Percentiles rank a stretch among this genome's conserved stretches.
Conservation (phyloP, 176 grass and related monocot species). For the Areca catechu region DNA sequence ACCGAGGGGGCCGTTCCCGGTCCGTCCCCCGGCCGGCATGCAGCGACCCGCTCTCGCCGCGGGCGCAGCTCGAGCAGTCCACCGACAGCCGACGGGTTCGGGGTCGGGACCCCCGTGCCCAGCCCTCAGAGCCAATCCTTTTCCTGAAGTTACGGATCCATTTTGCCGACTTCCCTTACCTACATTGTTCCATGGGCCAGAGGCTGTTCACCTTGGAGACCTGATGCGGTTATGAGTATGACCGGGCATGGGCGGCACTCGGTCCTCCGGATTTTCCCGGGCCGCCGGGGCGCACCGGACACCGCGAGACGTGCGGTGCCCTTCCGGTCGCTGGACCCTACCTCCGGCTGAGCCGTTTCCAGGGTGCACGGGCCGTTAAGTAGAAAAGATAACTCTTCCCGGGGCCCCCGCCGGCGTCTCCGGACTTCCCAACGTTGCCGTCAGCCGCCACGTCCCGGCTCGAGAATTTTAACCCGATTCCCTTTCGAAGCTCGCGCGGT, state of each 20-base stretch:
- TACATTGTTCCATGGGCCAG: slow-evolving; percentile 55
- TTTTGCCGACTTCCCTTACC: slow-evolving; percentile 74
- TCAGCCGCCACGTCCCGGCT: neutral
- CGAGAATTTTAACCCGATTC: no score
- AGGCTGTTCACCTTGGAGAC: slow-evolving; percentile 50
- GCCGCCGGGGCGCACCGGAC: no score
- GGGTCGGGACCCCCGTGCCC: neutral
- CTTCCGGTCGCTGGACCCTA: slow-evolving; percentile 59
- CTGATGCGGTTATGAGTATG: slow-evolving; percentile 51
- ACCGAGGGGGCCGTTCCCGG: slow-evolving; percentile 10
- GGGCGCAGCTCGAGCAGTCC: slow-evolving; percentile 9
- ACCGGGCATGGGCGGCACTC: slow-evolving; percentile 31
- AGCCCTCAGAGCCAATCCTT: slow-evolving; percentile 34
- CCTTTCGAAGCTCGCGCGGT: no score
- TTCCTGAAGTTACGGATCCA: slow-evolving; percentile 69
- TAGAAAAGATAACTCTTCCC: slow-evolving; percentile 76
- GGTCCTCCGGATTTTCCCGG: slow-evolving; percentile 33
- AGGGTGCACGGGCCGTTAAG: slow-evolving; percentile 64
- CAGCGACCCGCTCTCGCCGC: slow-evolving; percentile 17
- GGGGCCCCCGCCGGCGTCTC: slow-evolving; percentile 48
- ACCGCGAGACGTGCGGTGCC: slow-evolving; percentile 55
- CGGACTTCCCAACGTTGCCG: slow-evolving; percentile 17
- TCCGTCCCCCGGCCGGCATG: slow-evolving; percentile 14
- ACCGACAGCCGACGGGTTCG: slow-evolving; percentile 1
- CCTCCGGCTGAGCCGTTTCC: slow-evolving; percentile 55